Evolutionary conservation across 2,329 filamentous ascomycete species (phyloP).

Genomic region (Zasmidium citrigriseum): DNA sequence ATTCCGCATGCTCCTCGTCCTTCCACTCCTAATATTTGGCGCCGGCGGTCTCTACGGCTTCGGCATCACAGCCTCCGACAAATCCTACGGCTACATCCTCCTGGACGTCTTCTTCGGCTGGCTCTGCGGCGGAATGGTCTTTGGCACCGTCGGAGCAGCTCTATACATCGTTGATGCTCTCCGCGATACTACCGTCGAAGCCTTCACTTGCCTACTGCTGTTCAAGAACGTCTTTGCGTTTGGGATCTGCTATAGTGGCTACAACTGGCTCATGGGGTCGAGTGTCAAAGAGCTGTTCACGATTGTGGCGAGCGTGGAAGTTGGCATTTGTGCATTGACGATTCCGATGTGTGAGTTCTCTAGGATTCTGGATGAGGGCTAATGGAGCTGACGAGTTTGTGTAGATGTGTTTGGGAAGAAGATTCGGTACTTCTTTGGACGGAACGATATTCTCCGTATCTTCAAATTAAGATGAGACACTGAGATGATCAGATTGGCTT

Average conservation of each 20-base stretch:
- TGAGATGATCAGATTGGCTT: too few species aligned
- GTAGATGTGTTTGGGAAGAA: slow-evolving; percentile 74
- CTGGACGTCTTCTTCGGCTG: slow-evolving; percentile 79
- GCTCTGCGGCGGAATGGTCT: slow-evolving; percentile 83
- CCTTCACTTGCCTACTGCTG: slow-evolving; percentile 81
- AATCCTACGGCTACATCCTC: slow-evolving; percentile 65
- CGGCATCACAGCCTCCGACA: slow-evolving; percentile 59
- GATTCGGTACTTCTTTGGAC: slow-evolving; percentile 69
- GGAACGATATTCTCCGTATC: slow-evolving; percentile 65
- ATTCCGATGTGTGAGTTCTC: slow-evolving; percentile 60
- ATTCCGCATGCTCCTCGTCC: neutral
- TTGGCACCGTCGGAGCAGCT: slow-evolving; percentile 78
- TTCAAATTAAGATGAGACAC: slow-evolving; percentile 39
- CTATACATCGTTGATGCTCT: slow-evolving; percentile 90
- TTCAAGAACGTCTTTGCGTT: slow-evolving; percentile 94
- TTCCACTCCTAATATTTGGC: neutral
- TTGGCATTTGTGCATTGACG: slow-evolving; percentile 70
- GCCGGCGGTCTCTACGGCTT: neutral
- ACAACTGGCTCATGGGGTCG: slow-evolving; percentile 69
- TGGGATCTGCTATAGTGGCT: slow-evolving; percentile 76
- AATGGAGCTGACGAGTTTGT: neutral
- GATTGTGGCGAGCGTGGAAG: slow-evolving; percentile 70
- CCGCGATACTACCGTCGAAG: slow-evolving; percentile 78
- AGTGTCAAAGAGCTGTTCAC: slow-evolving; percentile 67
- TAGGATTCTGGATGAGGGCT: neutral